Conservation (phyloP, 192 early-diverging fungal genomes). For the Cetraspora pellucida region DNA sequence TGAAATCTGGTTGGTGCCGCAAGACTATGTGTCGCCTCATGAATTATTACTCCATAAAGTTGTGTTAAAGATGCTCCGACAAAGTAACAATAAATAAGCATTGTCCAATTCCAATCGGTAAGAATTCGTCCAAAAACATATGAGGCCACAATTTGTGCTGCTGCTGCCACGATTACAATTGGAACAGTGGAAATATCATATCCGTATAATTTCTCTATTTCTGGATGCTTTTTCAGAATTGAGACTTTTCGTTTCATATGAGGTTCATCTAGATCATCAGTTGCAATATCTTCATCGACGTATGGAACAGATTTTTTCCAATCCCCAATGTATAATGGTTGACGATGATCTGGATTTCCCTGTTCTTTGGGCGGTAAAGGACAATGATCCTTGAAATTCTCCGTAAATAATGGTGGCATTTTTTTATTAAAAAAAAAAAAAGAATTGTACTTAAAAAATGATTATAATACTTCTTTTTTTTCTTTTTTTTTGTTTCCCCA, state of each 20-base stretch:
- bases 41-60: conserved; percentile 83
- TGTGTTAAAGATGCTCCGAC: conserved; percentile 85
- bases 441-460: neutral
- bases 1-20: conserved; percentile 69
- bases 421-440: neutral
- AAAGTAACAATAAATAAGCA: conserved; percentile 68
- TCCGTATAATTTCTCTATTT: conserved; percentile 85
- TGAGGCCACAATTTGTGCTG: conserved; percentile 74
- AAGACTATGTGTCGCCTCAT: conserved; percentile 90
- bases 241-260: conserved; percentile 88
- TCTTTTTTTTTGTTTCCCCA: too few species aligned
- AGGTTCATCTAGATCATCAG: conserved; percentile 91
- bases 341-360: conserved; percentile 57
- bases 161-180: conserved; percentile 65
- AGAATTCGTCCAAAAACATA: conserved; percentile 74
- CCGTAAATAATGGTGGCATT: neutral
- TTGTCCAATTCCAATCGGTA: conserved; percentile 65
- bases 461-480: too few species aligned
- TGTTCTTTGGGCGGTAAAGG: neutral
- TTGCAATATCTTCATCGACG: conserved; percentile 72
- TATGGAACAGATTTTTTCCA: conserved; percentile 82
- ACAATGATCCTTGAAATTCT: neutral
- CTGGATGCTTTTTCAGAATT: conserved; percentile 86
- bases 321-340: conserved; percentile 78
- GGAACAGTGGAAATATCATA: conserved; percentile 79